Evolutionary conservation across 2,329 filamentous ascomycete species (phyloP).

Genomic region (Scortechinia acanthostroma): DNA sequence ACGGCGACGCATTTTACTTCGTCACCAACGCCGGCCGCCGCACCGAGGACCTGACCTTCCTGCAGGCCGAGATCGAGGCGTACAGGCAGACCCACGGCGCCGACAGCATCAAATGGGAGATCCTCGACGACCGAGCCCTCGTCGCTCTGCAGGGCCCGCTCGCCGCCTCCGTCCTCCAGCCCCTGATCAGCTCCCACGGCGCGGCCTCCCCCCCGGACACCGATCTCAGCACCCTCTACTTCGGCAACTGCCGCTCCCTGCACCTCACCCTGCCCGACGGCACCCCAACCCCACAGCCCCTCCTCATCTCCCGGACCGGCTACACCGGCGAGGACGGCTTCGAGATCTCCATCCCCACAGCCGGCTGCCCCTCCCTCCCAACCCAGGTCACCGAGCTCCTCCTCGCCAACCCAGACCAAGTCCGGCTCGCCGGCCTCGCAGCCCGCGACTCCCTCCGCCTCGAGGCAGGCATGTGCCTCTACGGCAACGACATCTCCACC

Average conservation of each 20-base stretch:
- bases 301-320: slow-evolving; percentile 57
- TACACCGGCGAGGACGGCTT: slow-evolving; percentile 69
- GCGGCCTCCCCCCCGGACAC: neutral
- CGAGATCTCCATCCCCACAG: slow-evolving; percentile 57
- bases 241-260: slow-evolving; percentile 49
- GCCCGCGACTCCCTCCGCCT: slow-evolving; percentile 60
- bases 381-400: neutral
- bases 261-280: slow-evolving; percentile 22
- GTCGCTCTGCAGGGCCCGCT: slow-evolving; percentile 59
- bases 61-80: slow-evolving; percentile 41
- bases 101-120: slow-evolving; percentile 41
- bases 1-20: slow-evolving; percentile 45
- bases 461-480: slow-evolving; percentile 67
- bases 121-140: slow-evolving; percentile 47
- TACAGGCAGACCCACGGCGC: slow-evolving; percentile 31
- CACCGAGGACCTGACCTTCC: slow-evolving; percentile 52
- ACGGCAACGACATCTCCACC: slow-evolving; percentile 61
- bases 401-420: slow-evolving; percentile 23
- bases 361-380: slow-evolving; percentile 15
- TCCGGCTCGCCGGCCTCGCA: slow-evolving; percentile 56
- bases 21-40: slow-evolving; percentile 64
- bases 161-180: slow-evolving; percentile 42
- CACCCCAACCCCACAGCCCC: slow-evolving; percentile 7
- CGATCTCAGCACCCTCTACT: slow-evolving; percentile 46
- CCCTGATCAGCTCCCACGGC: slow-evolving; percentile 30